phyloP scores from a whole-genome alignment of 2,329 filamentous ascomycete genomes.

The Lecanicillium sp. region DNA sequence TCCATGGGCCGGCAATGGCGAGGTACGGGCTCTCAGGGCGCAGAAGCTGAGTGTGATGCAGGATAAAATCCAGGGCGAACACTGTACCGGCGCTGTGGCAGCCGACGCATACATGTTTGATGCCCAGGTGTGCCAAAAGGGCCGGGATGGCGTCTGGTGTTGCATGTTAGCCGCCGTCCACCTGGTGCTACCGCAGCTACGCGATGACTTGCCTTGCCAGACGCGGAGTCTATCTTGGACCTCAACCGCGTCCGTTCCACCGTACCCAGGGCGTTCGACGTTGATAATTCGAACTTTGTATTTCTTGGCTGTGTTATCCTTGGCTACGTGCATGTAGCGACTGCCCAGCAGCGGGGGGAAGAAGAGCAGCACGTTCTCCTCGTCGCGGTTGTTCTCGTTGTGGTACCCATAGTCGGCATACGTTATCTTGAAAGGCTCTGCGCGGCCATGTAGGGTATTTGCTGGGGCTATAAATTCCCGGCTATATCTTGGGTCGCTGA shows the following conservation, averaged over 20 bases:
- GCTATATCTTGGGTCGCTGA: slow-evolving; percentile 21
- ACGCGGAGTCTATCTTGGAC: slow-evolving; percentile 19
- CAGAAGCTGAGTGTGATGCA: slow-evolving; percentile 25
- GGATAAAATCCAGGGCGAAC: slow-evolving; percentile 26
- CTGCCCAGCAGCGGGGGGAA: slow-evolving; percentile 24
- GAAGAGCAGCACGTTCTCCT: slow-evolving; percentile 25
- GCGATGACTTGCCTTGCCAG: slow-evolving; percentile 22
- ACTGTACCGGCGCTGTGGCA: slow-evolving; percentile 27
- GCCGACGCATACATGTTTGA: slow-evolving; percentile 24
- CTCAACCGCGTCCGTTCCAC: slow-evolving; percentile 25
- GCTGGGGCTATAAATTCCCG: slow-evolving; percentile 19
- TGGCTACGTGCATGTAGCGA: slow-evolving; percentile 26
- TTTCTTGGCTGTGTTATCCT: slow-evolving; percentile 27
- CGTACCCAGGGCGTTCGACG: slow-evolving; percentile 31
- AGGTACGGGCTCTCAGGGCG: slow-evolving; percentile 21
- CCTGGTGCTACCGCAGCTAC: background rate
- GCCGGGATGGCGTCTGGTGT: slow-evolving; percentile 23
- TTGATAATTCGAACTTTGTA: slow-evolving; percentile 28
- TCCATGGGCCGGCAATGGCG: slow-evolving; percentile 27
- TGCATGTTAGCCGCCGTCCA: background rate
- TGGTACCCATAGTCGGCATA: slow-evolving; percentile 29
- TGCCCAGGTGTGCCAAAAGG: slow-evolving; percentile 27
- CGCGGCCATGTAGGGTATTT: slow-evolving; percentile 13
- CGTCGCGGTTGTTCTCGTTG: slow-evolving; percentile 20
- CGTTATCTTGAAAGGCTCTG: slow-evolving; percentile 14